Conservation (phyloP, 202 grass and related monocot species). For the Zoysia matrella region DNA sequence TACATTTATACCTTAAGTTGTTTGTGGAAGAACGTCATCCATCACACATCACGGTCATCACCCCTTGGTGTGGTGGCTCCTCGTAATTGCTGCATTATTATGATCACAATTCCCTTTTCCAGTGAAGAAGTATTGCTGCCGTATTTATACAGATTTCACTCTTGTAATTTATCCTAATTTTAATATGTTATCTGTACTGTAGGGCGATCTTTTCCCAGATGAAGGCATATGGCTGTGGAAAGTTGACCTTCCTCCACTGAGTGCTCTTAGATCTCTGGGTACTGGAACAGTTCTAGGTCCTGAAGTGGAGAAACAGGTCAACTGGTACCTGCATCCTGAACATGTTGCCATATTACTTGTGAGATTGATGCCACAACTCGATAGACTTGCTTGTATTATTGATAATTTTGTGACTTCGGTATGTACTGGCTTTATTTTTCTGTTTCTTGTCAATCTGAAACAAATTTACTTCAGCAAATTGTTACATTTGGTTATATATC, state of each 20-base stretch:
- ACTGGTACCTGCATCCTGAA: constrained; percentile 85
- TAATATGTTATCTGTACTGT: constrained; percentile 48
- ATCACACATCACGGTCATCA: neutral
- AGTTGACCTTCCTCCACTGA: constrained; percentile 82
- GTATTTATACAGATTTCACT: neutral
- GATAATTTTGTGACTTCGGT: constrained; percentile 93
- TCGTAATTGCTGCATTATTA: neutral
- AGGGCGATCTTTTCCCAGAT: constrained; percentile 87
- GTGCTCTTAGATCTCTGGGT: constrained; percentile 85
- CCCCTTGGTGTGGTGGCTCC: neutral
- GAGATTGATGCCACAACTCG: constrained; percentile 89
- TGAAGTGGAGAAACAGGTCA: constrained; percentile 77
- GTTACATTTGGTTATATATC: constrained; percentile 27
- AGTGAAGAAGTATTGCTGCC: neutral
- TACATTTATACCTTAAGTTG: constrained; percentile 24
- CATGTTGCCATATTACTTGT: constrained; percentile 69
- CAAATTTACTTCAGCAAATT: constrained; percentile 33
- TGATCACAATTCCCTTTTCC: neutral
- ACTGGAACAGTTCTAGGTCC: constrained; percentile 76
- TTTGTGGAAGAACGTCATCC: neutral
- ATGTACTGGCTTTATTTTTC: constrained; percentile 50
- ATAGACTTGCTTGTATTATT: constrained; percentile 75
- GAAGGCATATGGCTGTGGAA: constrained; percentile 95
- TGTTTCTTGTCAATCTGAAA: constrained; percentile 30
- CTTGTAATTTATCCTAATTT: constrained; percentile 10